Evolutionary conservation across 1,284 basidiomycete species (phyloP).

Genomic region (Calocybe gambosa): DNA sequence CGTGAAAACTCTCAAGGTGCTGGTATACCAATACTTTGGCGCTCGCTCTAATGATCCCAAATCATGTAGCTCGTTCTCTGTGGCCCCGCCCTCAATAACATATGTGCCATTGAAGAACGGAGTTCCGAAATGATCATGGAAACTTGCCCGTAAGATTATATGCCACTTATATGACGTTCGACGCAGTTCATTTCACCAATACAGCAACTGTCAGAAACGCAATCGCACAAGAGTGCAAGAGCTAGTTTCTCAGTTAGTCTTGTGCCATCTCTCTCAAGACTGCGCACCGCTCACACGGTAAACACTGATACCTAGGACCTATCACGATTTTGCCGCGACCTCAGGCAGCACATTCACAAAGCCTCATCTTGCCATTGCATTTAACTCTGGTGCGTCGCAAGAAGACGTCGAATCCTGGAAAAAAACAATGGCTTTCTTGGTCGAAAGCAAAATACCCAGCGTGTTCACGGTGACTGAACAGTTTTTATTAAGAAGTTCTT

Average conservation of each 20-base stretch:
- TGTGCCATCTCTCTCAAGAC: not conserved
- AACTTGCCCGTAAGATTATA: slow-evolving; percentile 24
- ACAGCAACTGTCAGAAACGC: slow-evolving; percentile 5
- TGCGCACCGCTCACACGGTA: not conserved
- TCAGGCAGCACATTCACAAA: slow-evolving; percentile 1
- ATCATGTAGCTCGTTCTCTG: slow-evolving; percentile 22
- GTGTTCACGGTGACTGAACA: slow-evolving; percentile 20
- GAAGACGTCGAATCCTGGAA: slow-evolving; percentile 12
- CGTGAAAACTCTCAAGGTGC: slow-evolving; percentile 26
- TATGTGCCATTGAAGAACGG: slow-evolving; percentile 3
- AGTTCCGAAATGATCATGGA: slow-evolving; percentile 20
- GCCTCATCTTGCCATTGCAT: slow-evolving; percentile 19
- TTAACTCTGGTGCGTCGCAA: slow-evolving; percentile 17
- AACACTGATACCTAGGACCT: slow-evolving; percentile 9
- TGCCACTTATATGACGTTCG: not conserved
- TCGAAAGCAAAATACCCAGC: slow-evolving; percentile 12
- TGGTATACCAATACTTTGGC: slow-evolving; percentile 14
- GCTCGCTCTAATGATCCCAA: not conserved
- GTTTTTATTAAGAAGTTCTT: too few species aligned
- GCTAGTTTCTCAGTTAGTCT: not conserved
- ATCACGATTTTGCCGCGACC: slow-evolving; percentile 12
- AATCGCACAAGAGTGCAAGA: slow-evolving; percentile 7
- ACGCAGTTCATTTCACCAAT: not conserved
- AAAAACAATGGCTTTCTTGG: slow-evolving; percentile 14
- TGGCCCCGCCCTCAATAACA: slow-evolving; percentile 23